Conservation (phyloP, 140 eudicot species). For the Cichorium intybus region DNA sequence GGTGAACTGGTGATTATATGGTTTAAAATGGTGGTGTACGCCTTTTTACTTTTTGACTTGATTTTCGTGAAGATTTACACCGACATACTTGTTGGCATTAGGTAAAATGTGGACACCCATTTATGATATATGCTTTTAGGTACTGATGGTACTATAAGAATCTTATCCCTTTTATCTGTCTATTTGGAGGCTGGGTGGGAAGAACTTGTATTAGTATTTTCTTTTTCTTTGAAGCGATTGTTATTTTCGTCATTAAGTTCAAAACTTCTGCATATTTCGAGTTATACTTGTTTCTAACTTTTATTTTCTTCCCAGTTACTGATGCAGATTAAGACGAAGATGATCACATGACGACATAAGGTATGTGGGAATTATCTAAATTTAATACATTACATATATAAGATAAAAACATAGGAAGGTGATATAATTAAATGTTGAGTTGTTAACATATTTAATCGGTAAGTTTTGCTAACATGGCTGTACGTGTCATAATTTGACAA, state of each 20-base stretch:
- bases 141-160: slow-evolving; percentile 15
- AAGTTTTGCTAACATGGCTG: no score
- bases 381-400: not conserved
- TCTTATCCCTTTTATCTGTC: slow-evolving; percentile 10
- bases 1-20: slow-evolving; percentile 10
- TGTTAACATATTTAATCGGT: no score
- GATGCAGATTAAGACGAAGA: slow-evolving; percentile 4
- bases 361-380: not conserved
- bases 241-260: not conserved
- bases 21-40: slow-evolving; percentile 5
- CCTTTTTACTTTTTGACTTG: not conserved
- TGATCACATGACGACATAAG: slow-evolving; percentile 15
- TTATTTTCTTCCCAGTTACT: not conserved
- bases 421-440: not conserved
- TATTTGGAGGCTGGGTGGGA: not conserved
- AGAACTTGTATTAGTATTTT: slow-evolving; percentile 1
- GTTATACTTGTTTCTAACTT: slow-evolving; percentile 3
- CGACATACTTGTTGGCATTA: slow-evolving; percentile 18
- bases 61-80: slow-evolving; percentile 1
- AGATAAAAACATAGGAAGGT: not conserved
- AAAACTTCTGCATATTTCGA: not conserved
- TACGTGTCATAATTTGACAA: no score
- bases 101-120: slow-evolving; percentile 7
- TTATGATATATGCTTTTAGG: slow-evolving; percentile 11
- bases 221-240: not conserved